A percentile compares a stretch with the other conserved stretches of the same genome.
Evolutionary conservation across 495 filamentous ascomycete genomes (phyloP).

Genomic region (Tuber umbilicatum): DNA sequence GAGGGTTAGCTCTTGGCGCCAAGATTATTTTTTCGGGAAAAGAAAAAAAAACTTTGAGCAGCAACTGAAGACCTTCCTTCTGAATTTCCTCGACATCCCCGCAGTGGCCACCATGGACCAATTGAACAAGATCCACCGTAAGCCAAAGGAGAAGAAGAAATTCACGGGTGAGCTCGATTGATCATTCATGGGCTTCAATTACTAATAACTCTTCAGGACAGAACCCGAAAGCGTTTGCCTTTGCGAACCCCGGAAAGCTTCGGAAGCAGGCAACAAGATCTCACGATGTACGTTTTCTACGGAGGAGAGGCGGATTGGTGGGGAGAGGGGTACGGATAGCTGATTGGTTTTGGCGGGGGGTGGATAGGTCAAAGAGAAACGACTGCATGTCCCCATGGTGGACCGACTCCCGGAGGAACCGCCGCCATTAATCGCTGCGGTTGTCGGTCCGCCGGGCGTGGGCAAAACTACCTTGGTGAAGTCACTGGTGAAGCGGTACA

Average conservation of each 20-base stretch:
- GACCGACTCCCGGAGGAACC: constrained; percentile 92
- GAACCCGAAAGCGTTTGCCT: constrained; percentile 91
- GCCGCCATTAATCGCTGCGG: constrained; percentile 82
- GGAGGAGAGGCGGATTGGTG: neutral
- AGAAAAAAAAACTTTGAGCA: neutral
- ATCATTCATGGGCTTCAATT: constrained; percentile 26
- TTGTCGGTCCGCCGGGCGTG: constrained; percentile 90
- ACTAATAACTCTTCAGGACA: constrained; percentile 48
- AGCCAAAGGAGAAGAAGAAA: constrained; percentile 87
- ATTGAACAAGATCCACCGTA: constrained; percentile 75
- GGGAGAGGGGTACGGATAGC: neutral
- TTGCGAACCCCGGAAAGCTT: constrained; percentile 75
- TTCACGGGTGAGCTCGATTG: constrained; percentile 50
- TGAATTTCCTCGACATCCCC: neutral
- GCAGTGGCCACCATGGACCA: constrained; percentile 61
- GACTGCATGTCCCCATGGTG: constrained; percentile 86
- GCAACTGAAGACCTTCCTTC: neutral
- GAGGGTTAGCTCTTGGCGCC: neutral
- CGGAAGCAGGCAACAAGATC: constrained; percentile 79
- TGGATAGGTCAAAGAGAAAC: constrained; percentile 78
- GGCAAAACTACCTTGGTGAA: constrained; percentile 74
- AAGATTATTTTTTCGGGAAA: neutral
- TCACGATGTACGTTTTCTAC: constrained; percentile 64
- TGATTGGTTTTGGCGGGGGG: constrained; percentile 8
- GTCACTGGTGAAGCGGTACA: constrained; percentile 86